phyloP scores from a whole-genome alignment of 208 protist genomes.

The Porcisia hertigi region DNA sequence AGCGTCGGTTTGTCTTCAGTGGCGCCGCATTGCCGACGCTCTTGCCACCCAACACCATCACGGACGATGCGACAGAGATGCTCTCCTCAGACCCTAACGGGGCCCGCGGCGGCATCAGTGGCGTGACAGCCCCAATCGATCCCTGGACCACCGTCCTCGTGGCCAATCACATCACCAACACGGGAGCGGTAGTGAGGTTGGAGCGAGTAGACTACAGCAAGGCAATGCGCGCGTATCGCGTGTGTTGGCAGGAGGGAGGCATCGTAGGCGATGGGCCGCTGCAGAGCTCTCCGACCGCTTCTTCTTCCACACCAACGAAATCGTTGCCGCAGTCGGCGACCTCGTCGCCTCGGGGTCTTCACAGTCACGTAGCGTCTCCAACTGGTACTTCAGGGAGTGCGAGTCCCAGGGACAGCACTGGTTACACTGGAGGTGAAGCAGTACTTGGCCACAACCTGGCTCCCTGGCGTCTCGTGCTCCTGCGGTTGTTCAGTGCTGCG shows the following conservation, averaged over 20 bases:
- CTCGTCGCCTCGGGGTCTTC: not conserved
- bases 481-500: constrained; percentile 46
- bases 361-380: not conserved
- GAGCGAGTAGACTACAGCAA: constrained; percentile 72
- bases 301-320: not conserved
- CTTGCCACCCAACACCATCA: not conserved
- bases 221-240: constrained; percentile 71
- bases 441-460: constrained; percentile 1
- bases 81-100: constrained; percentile 23
- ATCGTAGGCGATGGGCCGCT: not conserved
- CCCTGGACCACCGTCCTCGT: constrained; percentile 37
- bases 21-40: not conserved
- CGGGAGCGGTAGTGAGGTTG: constrained; percentile 56
- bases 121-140: constrained; percentile 10
- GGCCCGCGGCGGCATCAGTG: constrained; percentile 7
- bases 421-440: not conserved
- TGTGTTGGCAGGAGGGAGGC: constrained; percentile 43
- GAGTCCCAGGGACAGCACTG: not conserved
- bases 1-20: not conserved
- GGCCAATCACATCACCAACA: constrained; percentile 60
- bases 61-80: not conserved
- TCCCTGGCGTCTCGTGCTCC: constrained; percentile 30
- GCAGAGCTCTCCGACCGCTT: not conserved
- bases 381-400: not conserved
- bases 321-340: not conserved